Conservation (phyloP, 2,329 filamentous ascomycete species). For the Dactylellina leptospora region DNA sequence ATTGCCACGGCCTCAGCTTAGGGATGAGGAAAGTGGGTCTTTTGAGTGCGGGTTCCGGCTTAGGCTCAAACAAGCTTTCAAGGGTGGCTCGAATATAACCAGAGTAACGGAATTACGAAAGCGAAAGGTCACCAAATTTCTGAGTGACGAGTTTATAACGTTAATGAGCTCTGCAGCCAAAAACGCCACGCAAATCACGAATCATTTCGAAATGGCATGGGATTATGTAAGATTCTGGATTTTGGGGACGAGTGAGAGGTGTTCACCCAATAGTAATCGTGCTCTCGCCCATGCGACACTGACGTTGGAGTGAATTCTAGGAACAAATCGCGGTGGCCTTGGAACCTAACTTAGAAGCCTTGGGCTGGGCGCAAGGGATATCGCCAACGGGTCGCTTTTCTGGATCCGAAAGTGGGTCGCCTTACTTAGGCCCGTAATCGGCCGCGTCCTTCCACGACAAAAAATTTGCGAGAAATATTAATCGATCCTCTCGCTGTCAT, state of each 20-base stretch:
- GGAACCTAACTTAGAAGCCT: conserved; percentile 2
- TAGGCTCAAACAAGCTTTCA: conserved; percentile 26
- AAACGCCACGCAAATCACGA: conserved; percentile 34
- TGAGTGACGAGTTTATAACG: conserved; percentile 11
- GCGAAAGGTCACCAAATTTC: not conserved
- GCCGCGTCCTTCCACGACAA: not conserved
- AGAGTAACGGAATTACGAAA: conserved; percentile 6
- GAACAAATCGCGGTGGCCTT: conserved; percentile 22
- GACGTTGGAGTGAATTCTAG: not conserved
- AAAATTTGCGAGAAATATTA: too few relatives aligned
- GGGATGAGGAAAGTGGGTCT: conserved; percentile 18
- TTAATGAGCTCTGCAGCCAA: conserved; percentile 8
- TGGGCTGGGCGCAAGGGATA: conserved; percentile 2
- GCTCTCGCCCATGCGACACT: conserved; percentile 10
- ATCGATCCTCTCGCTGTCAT: too few relatives aligned
- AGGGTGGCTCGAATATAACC: conserved; percentile 13
- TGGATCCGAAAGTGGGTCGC: conserved; percentile 1
- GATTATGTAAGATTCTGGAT: conserved; percentile 16
- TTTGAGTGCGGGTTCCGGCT: not conserved
- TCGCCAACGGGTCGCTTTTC: not conserved
- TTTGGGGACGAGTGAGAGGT: not conserved
- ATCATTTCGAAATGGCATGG: conserved; percentile 11
- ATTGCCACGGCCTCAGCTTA: conserved; percentile 26
- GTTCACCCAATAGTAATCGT: conserved; percentile 23
- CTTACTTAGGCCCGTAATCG: conserved; percentile 11